Percentiles rank a stretch among this genome's conserved stretches.
phyloP scores from a whole-genome alignment of 768 basidiomycete species.

The Mycena rebaudengoi region DNA sequence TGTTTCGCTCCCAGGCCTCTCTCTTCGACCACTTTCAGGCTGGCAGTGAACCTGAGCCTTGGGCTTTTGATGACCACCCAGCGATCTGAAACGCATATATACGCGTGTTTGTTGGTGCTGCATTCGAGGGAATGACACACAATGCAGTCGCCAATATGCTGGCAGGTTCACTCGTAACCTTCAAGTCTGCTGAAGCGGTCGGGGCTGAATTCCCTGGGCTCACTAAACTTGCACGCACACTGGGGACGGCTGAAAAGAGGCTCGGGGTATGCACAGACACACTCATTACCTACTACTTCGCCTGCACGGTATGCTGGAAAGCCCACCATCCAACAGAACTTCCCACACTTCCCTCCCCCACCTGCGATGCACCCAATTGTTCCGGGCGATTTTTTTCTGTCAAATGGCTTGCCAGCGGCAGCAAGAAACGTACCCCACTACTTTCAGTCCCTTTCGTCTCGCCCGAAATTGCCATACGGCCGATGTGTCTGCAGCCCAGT shows the following conservation, averaged over 20 bases:
- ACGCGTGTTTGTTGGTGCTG: slow-evolving; percentile 25
- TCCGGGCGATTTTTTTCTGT: slow-evolving; percentile 21
- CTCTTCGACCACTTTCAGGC: neutral
- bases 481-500: slow-evolving; percentile 24
- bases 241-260: slow-evolving; percentile 28
- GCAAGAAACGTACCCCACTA: slow-evolving; percentile 26
- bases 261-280: slow-evolving; percentile 26
- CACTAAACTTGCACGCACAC: slow-evolving; percentile 26
- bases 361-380: slow-evolving; percentile 15
- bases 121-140: slow-evolving; percentile 30
- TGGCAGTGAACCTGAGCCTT: slow-evolving; percentile 12
- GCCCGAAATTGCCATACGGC: slow-evolving; percentile 22
- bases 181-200: no score
- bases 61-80: slow-evolving; percentile 35
- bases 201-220: slow-evolving; percentile 22
- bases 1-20: neutral
- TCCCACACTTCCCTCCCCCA: neutral
- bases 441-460: slow-evolving; percentile 31
- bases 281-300: slow-evolving; percentile 29
- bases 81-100: slow-evolving; percentile 33
- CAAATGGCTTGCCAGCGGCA: slow-evolving; percentile 12
- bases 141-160: slow-evolving; percentile 10
- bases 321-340: slow-evolving; percentile 25
- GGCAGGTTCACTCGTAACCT: no score
- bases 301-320: slow-evolving; percentile 31